A percentile compares a stretch with the other conserved stretches of the same genome.
Evolutionary conservation across 371 early-diverging fungal species (phyloP).

Genomic region (Umbelopsis sp.): DNA sequence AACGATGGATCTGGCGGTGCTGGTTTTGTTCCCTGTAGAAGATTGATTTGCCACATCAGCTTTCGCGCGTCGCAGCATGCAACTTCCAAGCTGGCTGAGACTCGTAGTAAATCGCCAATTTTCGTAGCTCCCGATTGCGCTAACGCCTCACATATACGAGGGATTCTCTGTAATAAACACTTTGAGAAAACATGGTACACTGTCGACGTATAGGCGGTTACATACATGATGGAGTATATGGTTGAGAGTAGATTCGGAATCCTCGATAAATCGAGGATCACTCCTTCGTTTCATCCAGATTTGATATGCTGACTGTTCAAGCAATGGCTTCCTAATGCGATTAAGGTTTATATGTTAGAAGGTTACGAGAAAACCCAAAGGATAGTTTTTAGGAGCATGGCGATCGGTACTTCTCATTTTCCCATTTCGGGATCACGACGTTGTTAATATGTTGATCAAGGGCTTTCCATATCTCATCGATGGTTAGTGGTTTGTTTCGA

Average conservation of each 20-base stretch:
- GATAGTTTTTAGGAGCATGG: too few species aligned
- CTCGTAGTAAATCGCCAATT: not conserved
- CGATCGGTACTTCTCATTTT: not conserved
- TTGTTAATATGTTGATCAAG: not conserved
- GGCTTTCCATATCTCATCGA: not conserved
- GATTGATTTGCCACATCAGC: not conserved
- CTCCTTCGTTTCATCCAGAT: conserved; percentile 12
- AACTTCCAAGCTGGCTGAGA: not conserved
- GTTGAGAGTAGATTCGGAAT: not conserved
- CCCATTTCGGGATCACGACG: conserved; percentile 1
- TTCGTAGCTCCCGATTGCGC: not conserved
- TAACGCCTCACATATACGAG: conserved; percentile 8
- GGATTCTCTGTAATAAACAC: not conserved
- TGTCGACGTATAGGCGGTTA: not conserved
- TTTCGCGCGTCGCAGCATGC: not conserved
- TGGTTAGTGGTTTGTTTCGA: not conserved
- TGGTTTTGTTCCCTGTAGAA: not conserved
- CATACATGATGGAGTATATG: conserved; percentile 3
- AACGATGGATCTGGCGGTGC: not conserved
- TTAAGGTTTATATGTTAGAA: too few species aligned
- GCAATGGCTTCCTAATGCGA: not conserved
- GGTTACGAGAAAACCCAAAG: not conserved
- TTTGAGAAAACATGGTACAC: too few species aligned
- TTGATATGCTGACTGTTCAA: not conserved
- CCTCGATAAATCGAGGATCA: not conserved